phyloP scores from a whole-genome alignment of 129 eudicot species.

The Helianthus annuus region HanXRQr2.0-SUNRISE NC_035436.2:194581411-194581910 shows the following conservation, averaged over 20 bases:
- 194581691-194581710: not conserved
- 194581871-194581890: not conserved
- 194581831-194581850: too few species aligned
- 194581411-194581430: conserved; percentile 67
- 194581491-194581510: not conserved
- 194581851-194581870: not conserved
- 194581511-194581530: not conserved
- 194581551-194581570: not conserved
- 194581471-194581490: conserved; percentile 56
- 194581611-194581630: conserved; percentile 1
- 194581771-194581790: not conserved
- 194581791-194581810: not conserved
- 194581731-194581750: not conserved
- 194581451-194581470: conserved; percentile 67
- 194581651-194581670: not conserved
- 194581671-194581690: not conserved
- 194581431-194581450: conserved; percentile 52
- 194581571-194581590: not conserved
- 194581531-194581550: not conserved
- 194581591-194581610: not conserved
- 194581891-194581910: not conserved
- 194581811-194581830: not conserved
- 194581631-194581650: not conserved
- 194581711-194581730: not conserved
- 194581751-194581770: not conserved